Base-by-base conservation (phyloP, 2,329 filamentous ascomycete species). In the Xylaria sp. region DNA sequence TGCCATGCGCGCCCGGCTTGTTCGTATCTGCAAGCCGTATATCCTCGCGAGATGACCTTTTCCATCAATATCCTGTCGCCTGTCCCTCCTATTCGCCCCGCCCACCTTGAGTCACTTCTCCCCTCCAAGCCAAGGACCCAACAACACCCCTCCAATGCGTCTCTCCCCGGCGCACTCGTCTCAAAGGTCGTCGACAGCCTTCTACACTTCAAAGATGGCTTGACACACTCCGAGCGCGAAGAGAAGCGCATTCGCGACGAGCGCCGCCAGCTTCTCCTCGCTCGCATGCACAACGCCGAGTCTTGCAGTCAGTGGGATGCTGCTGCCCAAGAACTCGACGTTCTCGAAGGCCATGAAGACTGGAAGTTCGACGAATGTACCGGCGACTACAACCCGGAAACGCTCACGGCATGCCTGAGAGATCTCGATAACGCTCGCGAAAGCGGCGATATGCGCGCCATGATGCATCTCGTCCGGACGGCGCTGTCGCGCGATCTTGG, bases 391-490 rank as follows among this genome's bases (percentile, higher is more conserved):
- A 85, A 93, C 68, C 82, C 85, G 0, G 76, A 77, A 0, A 77
- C 95, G 7, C 84, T 97, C 48, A 79, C 86, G 64, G 77, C 82
- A 37, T 85, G 90, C n/a, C 76, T 95, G 49, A 76, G 79, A 56
- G 85, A 91, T 65, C 80, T 97, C 61, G 88, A 96, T 65, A 81
- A 88, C 9, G 92, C 91, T 13, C 83, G 89, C 4, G 78, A 80
- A 9, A 86, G 81, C 64, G 85, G 86, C 65, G 90, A 97, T 73
- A 81, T 91, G 57, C 82, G 81, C 62, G 80, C 81, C 58, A 94
- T 96, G 88, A 80, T 94, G 69, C 87, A 91, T 69, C 79, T 94
- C 44, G 80, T 96, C 44, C 86, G 92, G 34, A 96, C 91, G 0
- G 82, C 89, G 1, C 76, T 97, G 53, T 91, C 88, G 46, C 86